Evolutionary conservation across 768 basidiomycete genomes (phyloP), one percentile per base, ranked within the genome.

Genomic region (Collybiopsis luxurians): DNA sequence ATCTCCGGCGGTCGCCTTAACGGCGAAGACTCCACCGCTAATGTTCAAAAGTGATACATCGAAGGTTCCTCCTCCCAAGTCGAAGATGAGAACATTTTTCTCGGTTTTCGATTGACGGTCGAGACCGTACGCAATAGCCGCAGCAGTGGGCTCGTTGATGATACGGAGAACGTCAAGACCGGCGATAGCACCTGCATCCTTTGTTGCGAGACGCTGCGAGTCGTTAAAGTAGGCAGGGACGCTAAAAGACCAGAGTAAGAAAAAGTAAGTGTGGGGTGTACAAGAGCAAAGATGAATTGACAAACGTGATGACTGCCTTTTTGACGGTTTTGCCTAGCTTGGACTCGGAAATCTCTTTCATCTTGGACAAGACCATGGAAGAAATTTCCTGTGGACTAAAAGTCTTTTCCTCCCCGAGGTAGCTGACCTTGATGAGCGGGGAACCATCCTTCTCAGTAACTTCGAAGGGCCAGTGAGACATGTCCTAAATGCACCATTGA

Each of bases 211-310:
- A 80, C 97, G 95, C 72, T 99, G 97, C 26, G 97, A 99, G 80
- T 98, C 97, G 76, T 99, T 99, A 84, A 98, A 98, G 83, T 98
- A 99, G 61, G 97, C 97, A 42, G 97, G 97, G 64, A 98, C 97
- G 49, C 87, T 89, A 63, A 34, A 49, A 55, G 55, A 46, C 50
- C 34, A 48, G 28, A 47, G 46, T 53, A n/a, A n/a, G n/a, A n/a
- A n/a, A n/a, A n/a, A 47, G 51, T 61, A 53, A 61, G 39, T 34
- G 60, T 52, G 23, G 44, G 7, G n/a, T 31, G 1, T 19, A 80
- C 90, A 63, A 73, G 93, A 92, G 94, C 96, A 75, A 98, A 26
- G 56, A 24, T 47, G 40, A 44, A 28, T 53, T 3, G 17, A 81
- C 91, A 63, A 74, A 94, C 93, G 95, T 97, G 76, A 99, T 88